phyloP scores from a whole-genome alignment of 1,284 basidiomycete species.

The Pseudozyma pruni region DNA sequence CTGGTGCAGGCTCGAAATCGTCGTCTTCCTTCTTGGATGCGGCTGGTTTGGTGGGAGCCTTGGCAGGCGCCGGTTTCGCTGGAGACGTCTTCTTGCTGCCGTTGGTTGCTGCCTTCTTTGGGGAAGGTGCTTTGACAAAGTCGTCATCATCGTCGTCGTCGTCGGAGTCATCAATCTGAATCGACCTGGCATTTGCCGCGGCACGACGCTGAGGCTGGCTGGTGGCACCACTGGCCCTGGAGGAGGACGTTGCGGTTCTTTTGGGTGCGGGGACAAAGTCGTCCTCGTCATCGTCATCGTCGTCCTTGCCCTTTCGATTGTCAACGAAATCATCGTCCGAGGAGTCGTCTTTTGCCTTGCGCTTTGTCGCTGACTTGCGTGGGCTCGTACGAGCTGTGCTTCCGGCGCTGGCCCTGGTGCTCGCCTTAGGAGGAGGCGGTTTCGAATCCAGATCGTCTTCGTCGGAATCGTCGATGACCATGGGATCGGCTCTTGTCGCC shows the following conservation, averaged over 20 bases:
- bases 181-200: slow-evolving; percentile 27
- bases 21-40: slow-evolving; percentile 17
- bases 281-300: slow-evolving; percentile 61
- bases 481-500: slow-evolving; percentile 38
- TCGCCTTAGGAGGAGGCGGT: slow-evolving; percentile 11
- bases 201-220: slow-evolving; percentile 10
- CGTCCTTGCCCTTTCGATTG: slow-evolving; percentile 6
- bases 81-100: slow-evolving; percentile 58
- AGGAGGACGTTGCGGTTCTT: slow-evolving; percentile 30
- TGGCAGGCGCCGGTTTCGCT: slow-evolving; percentile 5
- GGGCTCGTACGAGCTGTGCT: slow-evolving; percentile 14
- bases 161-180: slow-evolving; percentile 47
- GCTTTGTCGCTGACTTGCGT: slow-evolving; percentile 26
- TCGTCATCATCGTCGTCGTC: slow-evolving; percentile 26
- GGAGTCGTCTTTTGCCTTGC: slow-evolving; percentile 23
- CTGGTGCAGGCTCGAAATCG: slow-evolving; percentile 24
- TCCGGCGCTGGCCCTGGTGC: not conserved
- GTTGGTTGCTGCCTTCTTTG: slow-evolving; percentile 55
- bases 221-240: slow-evolving; percentile 18
- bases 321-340: slow-evolving; percentile 16
- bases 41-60: slow-evolving; percentile 11
- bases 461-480: slow-evolving; percentile 46
- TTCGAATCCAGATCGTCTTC: slow-evolving; percentile 10
- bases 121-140: slow-evolving; percentile 40
- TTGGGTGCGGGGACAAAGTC: slow-evolving; percentile 55